A percentile compares a stretch with the other conserved stretches of the same genome.
phyloP scores from a whole-genome alignment of 371 early-diverging fungal species.

The Lichtheimia ornata region DNA sequence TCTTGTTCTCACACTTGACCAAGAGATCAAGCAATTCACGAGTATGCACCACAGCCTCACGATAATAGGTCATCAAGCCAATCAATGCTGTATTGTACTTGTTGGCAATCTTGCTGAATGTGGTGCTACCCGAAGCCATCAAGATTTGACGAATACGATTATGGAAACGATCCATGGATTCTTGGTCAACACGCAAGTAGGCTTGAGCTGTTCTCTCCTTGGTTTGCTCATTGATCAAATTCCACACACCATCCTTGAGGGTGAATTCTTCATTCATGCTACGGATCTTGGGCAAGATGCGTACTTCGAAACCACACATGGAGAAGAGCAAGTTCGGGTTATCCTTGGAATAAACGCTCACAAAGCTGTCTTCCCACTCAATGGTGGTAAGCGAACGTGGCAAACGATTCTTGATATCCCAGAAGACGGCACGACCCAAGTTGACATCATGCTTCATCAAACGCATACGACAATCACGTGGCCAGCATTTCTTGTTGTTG shows the following conservation, averaged over 20 bases:
- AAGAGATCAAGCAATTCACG: conserved; percentile 95
- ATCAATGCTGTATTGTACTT: conserved; percentile 96
- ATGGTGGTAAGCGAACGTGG: conserved; percentile 96
- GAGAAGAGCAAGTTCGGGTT: conserved; percentile 95
- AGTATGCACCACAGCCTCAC: conserved; percentile 98
- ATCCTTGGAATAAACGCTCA: conserved; percentile 94
- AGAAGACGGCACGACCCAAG: conserved; percentile 85
- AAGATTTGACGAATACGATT: conserved; percentile 97
- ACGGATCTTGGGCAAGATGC: conserved; percentile 90
- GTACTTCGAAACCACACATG: conserved; percentile 90
- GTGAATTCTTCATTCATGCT: conserved; percentile 86
- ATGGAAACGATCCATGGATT: conserved; percentile 89
- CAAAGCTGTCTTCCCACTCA: conserved; percentile 97
- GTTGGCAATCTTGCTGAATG: conserved; percentile 98
- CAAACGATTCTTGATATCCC: conserved; percentile 97
- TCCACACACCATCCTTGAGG: conserved; percentile 96
- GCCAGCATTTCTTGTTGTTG: conserved; percentile 97
- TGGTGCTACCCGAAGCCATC: conserved; percentile 96
- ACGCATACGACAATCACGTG: conserved; percentile 98
- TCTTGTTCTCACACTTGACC: conserved; percentile 96
- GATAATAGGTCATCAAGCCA: conserved; percentile 96
- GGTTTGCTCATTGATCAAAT: conserved; percentile 92
- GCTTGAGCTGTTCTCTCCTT: conserved; percentile 98
- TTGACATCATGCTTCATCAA: conserved; percentile 97
- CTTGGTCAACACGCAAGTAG: conserved; percentile 93